These are phyloP conservation scores for Rhizomucor pusillus DNA, from an alignment of 371 early-diverging fungal species.

Conservation along the genomic window DNA sequence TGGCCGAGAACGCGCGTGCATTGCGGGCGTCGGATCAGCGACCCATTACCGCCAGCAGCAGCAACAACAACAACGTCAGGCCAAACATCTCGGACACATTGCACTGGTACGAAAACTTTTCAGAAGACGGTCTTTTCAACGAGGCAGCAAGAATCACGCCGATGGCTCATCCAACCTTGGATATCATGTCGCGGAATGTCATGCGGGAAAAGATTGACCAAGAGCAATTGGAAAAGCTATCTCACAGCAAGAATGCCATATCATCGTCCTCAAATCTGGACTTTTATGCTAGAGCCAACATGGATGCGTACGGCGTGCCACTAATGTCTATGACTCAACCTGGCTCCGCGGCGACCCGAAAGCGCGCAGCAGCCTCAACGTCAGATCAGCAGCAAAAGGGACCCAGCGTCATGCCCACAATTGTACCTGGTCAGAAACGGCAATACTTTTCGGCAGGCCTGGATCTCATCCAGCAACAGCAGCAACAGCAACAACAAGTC, in stretches of 20 bases:
- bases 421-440: conserved; percentile 4
- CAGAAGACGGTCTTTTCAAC: not conserved
- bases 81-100: conserved; percentile 1
- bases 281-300: too few species aligned
- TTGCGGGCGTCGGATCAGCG: too few species aligned
- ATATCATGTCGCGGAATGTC: too few species aligned
- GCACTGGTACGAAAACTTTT: not conserved
- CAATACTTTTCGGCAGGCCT: not conserved
- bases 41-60: not conserved
- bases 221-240: conserved; percentile 17
- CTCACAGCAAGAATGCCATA: conserved; percentile 14
- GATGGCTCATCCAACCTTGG: conserved; percentile 2
- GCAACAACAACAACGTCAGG: not conserved
- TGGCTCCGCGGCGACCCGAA: not conserved
- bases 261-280: too few species aligned
- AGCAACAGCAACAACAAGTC: conserved; percentile 6
- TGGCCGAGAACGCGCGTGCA: not conserved
- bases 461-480: conserved; percentile 3
- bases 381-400: conserved; percentile 6
- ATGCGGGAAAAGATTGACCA: conserved; percentile 19
- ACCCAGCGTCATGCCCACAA: conserved; percentile 1
- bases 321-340: not conserved
- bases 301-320: not conserved
- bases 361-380: conserved; percentile 7
- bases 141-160: not conserved